Conservation (phyloP, 371 early-diverging fungal species). For the Mucor irregularis region DNA sequence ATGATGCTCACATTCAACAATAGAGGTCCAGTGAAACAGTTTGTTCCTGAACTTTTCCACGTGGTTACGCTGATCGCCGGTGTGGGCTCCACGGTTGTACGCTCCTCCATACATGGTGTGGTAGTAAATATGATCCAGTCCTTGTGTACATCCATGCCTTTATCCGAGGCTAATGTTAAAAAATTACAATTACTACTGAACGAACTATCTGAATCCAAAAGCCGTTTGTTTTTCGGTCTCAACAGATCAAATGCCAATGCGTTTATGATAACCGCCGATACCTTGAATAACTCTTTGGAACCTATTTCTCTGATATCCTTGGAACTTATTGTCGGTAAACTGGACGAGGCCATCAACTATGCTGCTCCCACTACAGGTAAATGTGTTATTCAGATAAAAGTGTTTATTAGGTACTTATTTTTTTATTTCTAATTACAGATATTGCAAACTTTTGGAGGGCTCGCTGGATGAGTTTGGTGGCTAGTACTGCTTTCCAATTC, state of each 20-base stretch:
- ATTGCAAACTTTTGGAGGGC: slow-evolving; percentile 80
- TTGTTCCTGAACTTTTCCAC: slow-evolving; percentile 83
- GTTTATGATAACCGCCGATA: slow-evolving; percentile 61
- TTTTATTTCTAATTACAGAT: slow-evolving; percentile 30
- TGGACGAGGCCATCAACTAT: slow-evolving; percentile 73
- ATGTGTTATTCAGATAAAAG: no score
- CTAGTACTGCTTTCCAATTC: slow-evolving; percentile 87
- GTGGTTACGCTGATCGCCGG: slow-evolving; percentile 77
- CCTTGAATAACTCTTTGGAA: slow-evolving; percentile 60
- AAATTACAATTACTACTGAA: slow-evolving; percentile 56
- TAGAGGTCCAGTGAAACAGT: slow-evolving; percentile 59
- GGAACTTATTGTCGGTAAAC: slow-evolving; percentile 71
- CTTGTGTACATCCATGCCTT: slow-evolving; percentile 67
- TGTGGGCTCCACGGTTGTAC: slow-evolving; percentile 76
- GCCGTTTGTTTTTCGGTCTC: slow-evolving; percentile 77
- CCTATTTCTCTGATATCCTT: slow-evolving; percentile 69
- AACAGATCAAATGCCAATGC: slow-evolving; percentile 66
- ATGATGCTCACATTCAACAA: slow-evolving; percentile 88
- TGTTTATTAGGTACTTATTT: neutral
- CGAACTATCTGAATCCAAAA: slow-evolving; percentile 72
- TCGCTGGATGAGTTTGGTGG: slow-evolving; percentile 88
- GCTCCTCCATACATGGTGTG: slow-evolving; percentile 84
- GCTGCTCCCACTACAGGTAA: slow-evolving; percentile 72
- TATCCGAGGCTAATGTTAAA: slow-evolving; percentile 53
- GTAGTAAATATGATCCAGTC: slow-evolving; percentile 88